Percentiles rank a stretch among this genome's conserved stretches.
Evolutionary conservation across 192 early-diverging fungal genomes (phyloP).

Genomic region (Gonapodya sp.): DNA sequence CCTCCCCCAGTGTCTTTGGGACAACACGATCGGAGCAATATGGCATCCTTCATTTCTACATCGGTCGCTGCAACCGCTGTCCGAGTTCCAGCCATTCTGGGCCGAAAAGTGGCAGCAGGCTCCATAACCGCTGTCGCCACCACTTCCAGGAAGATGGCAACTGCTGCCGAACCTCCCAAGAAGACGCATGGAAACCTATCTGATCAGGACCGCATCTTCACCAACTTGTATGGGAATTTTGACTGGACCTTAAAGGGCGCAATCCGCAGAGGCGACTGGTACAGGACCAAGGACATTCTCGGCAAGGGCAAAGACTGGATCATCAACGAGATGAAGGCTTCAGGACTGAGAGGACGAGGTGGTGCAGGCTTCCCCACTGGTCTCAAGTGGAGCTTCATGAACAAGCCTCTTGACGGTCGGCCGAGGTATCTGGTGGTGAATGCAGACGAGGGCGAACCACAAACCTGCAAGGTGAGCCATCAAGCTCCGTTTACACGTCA

Average conservation of each 20-base stretch:
- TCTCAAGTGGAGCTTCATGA: conserved; percentile 99
- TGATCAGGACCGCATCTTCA: conserved; percentile 96
- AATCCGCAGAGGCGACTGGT: conserved; percentile 93
- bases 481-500: background rate
- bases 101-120: background rate
- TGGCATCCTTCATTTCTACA: too few species aligned
- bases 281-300: conserved; percentile 97
- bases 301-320: conserved; percentile 97
- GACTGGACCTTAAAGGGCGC: conserved; percentile 85
- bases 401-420: conserved; percentile 69
- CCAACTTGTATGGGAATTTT: conserved; percentile 90
- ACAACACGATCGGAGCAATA: too few species aligned
- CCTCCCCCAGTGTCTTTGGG: too few species aligned
- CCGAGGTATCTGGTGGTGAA: conserved; percentile 94
- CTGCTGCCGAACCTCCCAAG: background rate
- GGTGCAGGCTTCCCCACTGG: conserved; percentile 98
- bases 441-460: conserved; percentile 97
- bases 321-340: conserved; percentile 92
- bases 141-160: background rate
- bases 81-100: background rate
- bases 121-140: background rate
- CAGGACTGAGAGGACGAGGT: conserved; percentile 86
- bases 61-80: background rate
- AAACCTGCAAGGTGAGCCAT: conserved; percentile 81
- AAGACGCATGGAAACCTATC: conserved; percentile 33